Percentiles rank a stretch among this genome's conserved stretches.
phyloP scores from a whole-genome alignment of 768 basidiomycete genomes.

The Butyriboletus loyo region DNA sequence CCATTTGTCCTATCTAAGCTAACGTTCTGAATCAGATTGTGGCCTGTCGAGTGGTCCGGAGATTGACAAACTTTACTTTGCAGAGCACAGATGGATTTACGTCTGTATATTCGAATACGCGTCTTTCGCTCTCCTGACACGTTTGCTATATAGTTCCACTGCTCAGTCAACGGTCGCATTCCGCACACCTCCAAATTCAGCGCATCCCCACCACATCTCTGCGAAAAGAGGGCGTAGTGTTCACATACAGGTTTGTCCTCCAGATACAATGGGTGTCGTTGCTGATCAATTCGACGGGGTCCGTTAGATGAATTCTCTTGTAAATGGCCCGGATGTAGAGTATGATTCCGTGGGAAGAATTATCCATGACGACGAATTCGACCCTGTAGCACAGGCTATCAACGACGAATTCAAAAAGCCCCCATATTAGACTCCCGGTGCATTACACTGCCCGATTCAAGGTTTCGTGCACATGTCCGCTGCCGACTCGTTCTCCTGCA shows the following conservation, averaged over 20 bases:
- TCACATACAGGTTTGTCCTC: constrained; percentile 52
- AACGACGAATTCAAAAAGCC: constrained; percentile 64
- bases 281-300: constrained; percentile 6
- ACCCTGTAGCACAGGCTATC: constrained; percentile 58
- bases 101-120: constrained; percentile 37
- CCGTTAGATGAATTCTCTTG: constrained; percentile 68
- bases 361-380: constrained; percentile 44
- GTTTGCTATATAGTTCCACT: constrained; percentile 31
- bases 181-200: constrained; percentile 39
- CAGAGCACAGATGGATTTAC: constrained; percentile 48
- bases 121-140: constrained; percentile 22
- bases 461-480: background rate
- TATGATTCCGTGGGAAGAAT: constrained; percentile 59
- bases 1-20: background rate
- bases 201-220: constrained; percentile 23
- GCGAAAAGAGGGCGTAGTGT: constrained; percentile 47
- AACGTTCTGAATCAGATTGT: constrained; percentile 50
- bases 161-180: constrained; percentile 59
- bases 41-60: constrained; percentile 58
- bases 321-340: constrained; percentile 43
- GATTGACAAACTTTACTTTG: constrained; percentile 56
- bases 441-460: background rate
- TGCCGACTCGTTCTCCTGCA: background rate
- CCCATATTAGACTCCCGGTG: constrained; percentile 31
- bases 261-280: background rate